Evolutionary conservation across 306 rosid species (phyloP), one percentile per base, ranked within the genome.

Genomic region (Pueraria montana): DNA sequence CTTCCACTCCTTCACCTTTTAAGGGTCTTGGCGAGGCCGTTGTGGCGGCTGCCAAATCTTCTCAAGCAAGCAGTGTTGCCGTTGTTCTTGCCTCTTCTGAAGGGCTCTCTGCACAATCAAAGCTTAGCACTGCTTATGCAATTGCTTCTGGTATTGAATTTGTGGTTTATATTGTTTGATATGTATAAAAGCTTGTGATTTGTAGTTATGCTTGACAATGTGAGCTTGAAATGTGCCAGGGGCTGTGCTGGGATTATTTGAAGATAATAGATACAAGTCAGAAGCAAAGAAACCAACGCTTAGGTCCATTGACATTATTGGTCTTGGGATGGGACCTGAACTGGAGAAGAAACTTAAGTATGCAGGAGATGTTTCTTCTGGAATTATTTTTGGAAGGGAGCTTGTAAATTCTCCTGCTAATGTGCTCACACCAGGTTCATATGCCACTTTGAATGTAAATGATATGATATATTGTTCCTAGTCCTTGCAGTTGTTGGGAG

Each of bases 391-490:
- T 14, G 99, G 97, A 88, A 91, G 88, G 88, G 97, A 96, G 90
- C 97, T 96, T 72, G 97, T 90, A 6, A 94, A 92, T 80, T 96
- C 99, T 36, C 99, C 99, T 13, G 99, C 98, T 78, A 96, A 96
- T 90, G 99, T 96, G 40, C 97, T 96, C 74, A 96, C 99, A 58
- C 99, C 99, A 82, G 99, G 99, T 96, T 86, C 8, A 84, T 82
- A 76, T 52, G 74, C 77, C 66, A 63, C 70, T 62, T 80, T 4
- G n/a, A 62, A 24, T 71, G 56, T 50, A 6, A 17, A 82, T 72
- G 58, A 6, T 38, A 82, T 72, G 42, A 40, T 77, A 16, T 26
- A 21, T 62, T 36, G 11, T 84, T 65, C 50, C 74, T 50, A 6
- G n/a, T 45, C 14, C 32, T 63, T 20, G 38, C 52, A 18, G 42